phyloP scores from a whole-genome alignment of 1,284 basidiomycete genomes.

The Trichosporon sp. region DNA sequence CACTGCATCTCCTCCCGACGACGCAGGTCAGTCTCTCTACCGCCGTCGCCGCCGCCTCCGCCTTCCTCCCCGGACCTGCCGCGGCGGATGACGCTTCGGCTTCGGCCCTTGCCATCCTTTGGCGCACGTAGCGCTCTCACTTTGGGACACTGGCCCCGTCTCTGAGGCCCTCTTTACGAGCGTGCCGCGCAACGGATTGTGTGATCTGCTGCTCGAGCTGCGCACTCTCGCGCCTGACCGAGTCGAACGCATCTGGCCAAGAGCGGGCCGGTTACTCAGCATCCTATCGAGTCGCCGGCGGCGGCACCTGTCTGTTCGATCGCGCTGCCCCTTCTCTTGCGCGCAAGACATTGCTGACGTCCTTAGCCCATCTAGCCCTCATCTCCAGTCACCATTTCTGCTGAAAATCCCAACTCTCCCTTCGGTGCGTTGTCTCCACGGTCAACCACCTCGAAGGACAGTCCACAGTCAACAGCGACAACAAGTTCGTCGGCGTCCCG shows the following conservation, averaged over 20 bases:
- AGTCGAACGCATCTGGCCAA: background rate
- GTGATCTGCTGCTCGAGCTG: background rate
- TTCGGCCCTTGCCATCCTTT: background rate
- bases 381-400: constrained; percentile 33
- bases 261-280: background rate
- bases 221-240: background rate
- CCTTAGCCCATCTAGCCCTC: constrained; percentile 3
- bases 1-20: background rate
- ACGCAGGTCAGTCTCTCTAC: background rate
- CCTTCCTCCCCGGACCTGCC: background rate
- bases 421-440: constrained; percentile 41
- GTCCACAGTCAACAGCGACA: constrained; percentile 22
- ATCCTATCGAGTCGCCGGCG: background rate
- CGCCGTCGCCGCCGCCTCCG: background rate
- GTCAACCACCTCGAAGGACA: constrained; percentile 36
- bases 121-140: background rate
- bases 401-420: constrained; percentile 39
- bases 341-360: background rate
- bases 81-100: background rate
- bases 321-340: background rate
- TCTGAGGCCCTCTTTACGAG: too few relatives aligned
- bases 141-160: background rate
- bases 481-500: constrained; percentile 29
- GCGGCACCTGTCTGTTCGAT: too few relatives aligned
- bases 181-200: background rate